phyloP scores from a whole-genome alignment of 352 stramenopile genomes.

The Sclerospora graminicola region DNA sequence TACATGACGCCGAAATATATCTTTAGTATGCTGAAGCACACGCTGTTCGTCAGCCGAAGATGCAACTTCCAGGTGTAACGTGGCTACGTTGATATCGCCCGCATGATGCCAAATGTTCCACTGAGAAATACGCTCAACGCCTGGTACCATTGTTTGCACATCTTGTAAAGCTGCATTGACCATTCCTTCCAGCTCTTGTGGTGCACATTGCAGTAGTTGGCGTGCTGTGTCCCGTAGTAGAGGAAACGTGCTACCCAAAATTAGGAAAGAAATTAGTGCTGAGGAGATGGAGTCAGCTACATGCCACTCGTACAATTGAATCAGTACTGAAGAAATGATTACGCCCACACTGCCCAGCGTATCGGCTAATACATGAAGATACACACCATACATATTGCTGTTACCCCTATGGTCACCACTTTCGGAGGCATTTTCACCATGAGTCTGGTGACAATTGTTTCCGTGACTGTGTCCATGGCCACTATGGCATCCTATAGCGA shows the following conservation, averaged over 20 bases:
- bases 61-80: constrained; percentile 47
- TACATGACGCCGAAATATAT: constrained; percentile 35
- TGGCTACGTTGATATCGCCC: constrained; percentile 45
- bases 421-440: constrained; percentile 35
- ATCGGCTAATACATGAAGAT: constrained; percentile 85
- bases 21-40: constrained; percentile 35
- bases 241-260: constrained; percentile 74
- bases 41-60: constrained; percentile 36
- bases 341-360: constrained; percentile 84
- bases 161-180: constrained; percentile 39
- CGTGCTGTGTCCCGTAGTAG: constrained; percentile 63
- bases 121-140: constrained; percentile 34
- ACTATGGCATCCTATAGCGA: no score
- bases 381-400: constrained; percentile 88
- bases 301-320: constrained; percentile 76
- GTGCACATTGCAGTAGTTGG: constrained; percentile 63
- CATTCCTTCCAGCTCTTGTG: constrained; percentile 36
- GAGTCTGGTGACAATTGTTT: constrained; percentile 38
- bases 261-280: constrained; percentile 74
- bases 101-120: constrained; percentile 76
- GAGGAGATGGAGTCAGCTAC: constrained; percentile 78
- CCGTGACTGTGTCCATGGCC: constrained; percentile 53
- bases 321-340: constrained; percentile 81
- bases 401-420: constrained; percentile 29
- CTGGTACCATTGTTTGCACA: constrained; percentile 29